Conservation (phyloP, 2,329 filamentous ascomycete genomes). For the Elsinoe batatas region DNA sequence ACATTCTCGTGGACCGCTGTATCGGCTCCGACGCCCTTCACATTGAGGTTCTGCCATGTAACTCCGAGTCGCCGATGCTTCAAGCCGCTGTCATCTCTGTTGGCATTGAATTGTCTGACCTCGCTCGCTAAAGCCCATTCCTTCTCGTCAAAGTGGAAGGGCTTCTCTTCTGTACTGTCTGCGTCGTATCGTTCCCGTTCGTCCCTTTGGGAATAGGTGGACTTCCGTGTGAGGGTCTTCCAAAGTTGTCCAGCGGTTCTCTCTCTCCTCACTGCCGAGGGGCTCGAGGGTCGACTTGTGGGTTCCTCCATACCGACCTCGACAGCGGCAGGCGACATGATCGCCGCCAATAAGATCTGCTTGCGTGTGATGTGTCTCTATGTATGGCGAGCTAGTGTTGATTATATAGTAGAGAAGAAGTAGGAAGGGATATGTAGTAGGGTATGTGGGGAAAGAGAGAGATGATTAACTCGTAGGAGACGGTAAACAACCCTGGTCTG, state of each 20-base stretch:
- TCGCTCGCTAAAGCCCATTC: constrained; percentile 43
- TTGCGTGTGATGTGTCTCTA: too few species aligned
- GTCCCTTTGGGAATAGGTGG: not conserved
- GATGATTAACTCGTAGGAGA: not conserved
- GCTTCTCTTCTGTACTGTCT: constrained; percentile 15
- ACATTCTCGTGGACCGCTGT: constrained; percentile 53
- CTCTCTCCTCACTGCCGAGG: not conserved
- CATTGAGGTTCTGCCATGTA: constrained; percentile 55
- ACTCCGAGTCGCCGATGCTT: constrained; percentile 49
- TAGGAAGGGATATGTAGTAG: not conserved
- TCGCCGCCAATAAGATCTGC: not conserved
- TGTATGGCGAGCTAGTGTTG: not conserved
- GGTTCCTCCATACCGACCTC: not conserved
- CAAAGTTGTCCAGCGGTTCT: not conserved
- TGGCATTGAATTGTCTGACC: constrained; percentile 35
- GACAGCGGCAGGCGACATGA: not conserved
- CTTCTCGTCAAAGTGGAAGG: constrained; percentile 26
- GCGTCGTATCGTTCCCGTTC: constrained; percentile 9
- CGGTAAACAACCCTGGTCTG: not conserved
- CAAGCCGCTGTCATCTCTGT: constrained; percentile 38
- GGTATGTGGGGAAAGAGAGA: not conserved
- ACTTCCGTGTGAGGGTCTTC: constrained; percentile 1
- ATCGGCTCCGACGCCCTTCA: constrained; percentile 52
- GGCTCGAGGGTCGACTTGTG: not conserved
- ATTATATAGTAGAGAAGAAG: not conserved